phyloP scores from a whole-genome alignment of 2,329 filamentous ascomycete genomes.

The Thyridium curvatum region DNA sequence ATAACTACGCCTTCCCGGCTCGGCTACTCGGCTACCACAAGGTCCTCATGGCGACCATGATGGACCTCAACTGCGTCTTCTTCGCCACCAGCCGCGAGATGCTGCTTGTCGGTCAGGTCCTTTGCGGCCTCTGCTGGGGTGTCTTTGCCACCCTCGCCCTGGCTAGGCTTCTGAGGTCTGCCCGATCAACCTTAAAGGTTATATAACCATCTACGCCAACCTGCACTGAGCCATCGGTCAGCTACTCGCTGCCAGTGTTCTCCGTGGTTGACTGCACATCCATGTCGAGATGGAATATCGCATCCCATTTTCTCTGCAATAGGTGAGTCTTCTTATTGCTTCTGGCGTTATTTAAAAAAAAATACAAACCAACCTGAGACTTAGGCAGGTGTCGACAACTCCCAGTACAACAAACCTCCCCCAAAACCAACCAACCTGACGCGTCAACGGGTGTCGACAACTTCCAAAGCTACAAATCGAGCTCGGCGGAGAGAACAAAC shows the following conservation, averaged over 20 bases:
- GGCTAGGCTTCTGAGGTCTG: constrained; percentile 27
- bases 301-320: constrained; percentile 19
- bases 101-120: constrained; percentile 34
- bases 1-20: too few relatives aligned
- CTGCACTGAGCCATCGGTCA: constrained; percentile 31
- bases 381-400: constrained; percentile 29
- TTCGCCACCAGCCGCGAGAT: constrained; percentile 31
- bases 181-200: constrained; percentile 23
- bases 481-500: too few relatives aligned
- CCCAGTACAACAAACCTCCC: too few relatives aligned
- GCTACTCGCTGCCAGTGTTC: constrained; percentile 25
- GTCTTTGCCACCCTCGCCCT: constrained; percentile 14
- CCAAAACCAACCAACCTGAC: too few relatives aligned
- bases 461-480: too few relatives aligned
- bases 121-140: constrained; percentile 31
- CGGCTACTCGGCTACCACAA: constrained; percentile 36
- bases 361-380: too few relatives aligned
- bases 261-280: constrained; percentile 26
- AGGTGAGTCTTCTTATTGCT: constrained; percentile 23
- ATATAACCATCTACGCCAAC: constrained; percentile 37
- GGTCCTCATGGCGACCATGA: constrained; percentile 34
- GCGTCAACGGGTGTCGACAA: too few relatives aligned
- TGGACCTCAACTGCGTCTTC: constrained; percentile 29
- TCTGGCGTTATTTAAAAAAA: too few relatives aligned
- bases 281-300: constrained; percentile 32